Evolutionary conservation across 1,139 yeast genomes (phyloP).

Genomic region (Protomyces arabidopsidicola): DNA sequence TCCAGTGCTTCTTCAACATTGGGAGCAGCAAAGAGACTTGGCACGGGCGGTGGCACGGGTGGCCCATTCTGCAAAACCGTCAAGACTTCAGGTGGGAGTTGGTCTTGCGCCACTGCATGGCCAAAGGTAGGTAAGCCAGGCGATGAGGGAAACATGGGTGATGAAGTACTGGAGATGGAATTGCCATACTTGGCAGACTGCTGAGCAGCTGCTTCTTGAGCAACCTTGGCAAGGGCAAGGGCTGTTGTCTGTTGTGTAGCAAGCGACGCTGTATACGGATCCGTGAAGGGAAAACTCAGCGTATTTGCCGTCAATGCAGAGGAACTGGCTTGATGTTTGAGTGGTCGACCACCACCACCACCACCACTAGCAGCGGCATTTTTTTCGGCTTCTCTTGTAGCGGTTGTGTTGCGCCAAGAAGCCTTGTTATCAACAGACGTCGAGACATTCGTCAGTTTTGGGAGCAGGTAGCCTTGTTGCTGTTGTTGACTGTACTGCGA

Average conservation of each 20-base stretch:
- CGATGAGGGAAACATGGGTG: background rate
- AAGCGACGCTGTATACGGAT: background rate
- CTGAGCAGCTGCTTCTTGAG: constrained; percentile 3
- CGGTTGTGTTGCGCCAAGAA: background rate
- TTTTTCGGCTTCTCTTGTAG: background rate
- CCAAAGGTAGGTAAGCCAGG: background rate
- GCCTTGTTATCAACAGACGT: background rate
- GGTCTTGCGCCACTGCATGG: background rate
- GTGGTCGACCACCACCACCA: background rate
- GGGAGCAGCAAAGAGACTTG: constrained; percentile 26
- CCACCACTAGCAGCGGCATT: background rate
- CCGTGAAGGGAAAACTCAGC: background rate
- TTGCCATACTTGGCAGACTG: background rate
- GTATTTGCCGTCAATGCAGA: background rate
- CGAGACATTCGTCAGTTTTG: background rate
- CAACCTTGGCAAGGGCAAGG: constrained; percentile 1
- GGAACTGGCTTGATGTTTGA: background rate
- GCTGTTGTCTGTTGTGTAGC: background rate
- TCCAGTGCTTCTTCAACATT: constrained; percentile 29
- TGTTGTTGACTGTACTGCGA: background rate
- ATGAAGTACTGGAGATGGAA: background rate
- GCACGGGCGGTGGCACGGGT: constrained; percentile 28
- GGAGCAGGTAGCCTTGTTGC: background rate
- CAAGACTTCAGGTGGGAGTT: background rate
- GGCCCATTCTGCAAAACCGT: constrained; percentile 1